A percentile compares a stretch with the other conserved stretches of the same genome.
Conservation (phyloP, 192 early-diverging fungal species). For the Coemansia sp. region DNA sequence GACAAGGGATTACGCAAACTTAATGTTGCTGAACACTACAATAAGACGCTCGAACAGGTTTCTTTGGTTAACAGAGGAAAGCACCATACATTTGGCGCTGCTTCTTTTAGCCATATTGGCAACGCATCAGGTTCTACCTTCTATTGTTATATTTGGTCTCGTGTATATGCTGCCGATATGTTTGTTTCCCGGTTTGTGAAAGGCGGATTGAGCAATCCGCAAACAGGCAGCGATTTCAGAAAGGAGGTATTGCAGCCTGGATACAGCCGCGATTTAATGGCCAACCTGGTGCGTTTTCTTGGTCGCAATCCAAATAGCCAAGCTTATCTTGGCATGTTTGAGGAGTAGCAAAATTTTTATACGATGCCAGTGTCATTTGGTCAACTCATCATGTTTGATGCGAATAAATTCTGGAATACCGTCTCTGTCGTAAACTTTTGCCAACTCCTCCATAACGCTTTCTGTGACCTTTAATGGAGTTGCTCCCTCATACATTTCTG, state of each 20-base stretch:
- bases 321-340: conserved; percentile 10
- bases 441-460: not conserved
- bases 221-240: conserved; percentile 7
- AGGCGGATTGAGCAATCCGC: conserved; percentile 41
- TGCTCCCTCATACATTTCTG: not conserved
- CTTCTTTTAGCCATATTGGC: conserved; percentile 59
- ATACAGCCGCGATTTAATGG: not conserved
- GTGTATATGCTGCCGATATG: conserved; percentile 75
- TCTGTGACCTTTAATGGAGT: not conserved
- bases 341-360: not conserved
- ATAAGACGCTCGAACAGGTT: conserved; percentile 18
- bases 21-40: conserved; percentile 29
- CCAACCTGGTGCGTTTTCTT: not conserved
- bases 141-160: conserved; percentile 69
- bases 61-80: conserved; percentile 15
- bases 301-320: conserved; percentile 7
- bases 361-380: not conserved
- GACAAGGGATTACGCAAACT: conserved; percentile 27
- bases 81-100: conserved; percentile 27
- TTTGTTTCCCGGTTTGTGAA: conserved; percentile 64
- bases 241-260: conserved; percentile 12
- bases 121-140: conserved; percentile 58
- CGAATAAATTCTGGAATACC: not conserved
- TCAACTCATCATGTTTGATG: not conserved
- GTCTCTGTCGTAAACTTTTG: not conserved